phyloP scores from a whole-genome alignment of 805 yeast genomes.

The Cyberlindnera nakhonratchasimensis region DNA sequence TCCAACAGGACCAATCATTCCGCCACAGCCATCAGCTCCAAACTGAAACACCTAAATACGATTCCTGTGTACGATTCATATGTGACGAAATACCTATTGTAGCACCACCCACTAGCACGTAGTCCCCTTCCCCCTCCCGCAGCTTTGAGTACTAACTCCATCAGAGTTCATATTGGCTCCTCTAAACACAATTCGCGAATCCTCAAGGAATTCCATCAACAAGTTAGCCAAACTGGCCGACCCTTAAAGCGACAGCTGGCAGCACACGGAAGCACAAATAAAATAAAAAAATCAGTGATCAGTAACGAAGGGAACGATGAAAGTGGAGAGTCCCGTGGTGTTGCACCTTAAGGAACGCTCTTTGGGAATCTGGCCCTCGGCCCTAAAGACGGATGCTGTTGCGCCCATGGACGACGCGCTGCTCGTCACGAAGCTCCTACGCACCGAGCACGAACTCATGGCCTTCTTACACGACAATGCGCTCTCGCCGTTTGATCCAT shows the following conservation, averaged over 20 bases:
- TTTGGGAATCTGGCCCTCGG: conserved; percentile 1
- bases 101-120: too few species aligned
- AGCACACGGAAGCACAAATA: too few species aligned
- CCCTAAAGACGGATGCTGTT: too few species aligned
- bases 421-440: background rate
- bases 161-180: too few species aligned
- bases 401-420: background rate
- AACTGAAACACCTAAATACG: background rate
- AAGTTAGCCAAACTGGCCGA: too few species aligned
- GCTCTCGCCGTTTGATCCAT: background rate
- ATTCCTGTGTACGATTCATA: too few species aligned
- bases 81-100: too few species aligned
- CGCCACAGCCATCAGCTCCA: conserved; percentile 10
- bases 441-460: background rate
- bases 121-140: too few species aligned
- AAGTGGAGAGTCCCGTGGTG: background rate
- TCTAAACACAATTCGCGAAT: background rate
- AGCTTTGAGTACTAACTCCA: too few species aligned
- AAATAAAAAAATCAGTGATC: too few species aligned
- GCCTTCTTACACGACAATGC: background rate
- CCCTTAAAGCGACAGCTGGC: too few species aligned
- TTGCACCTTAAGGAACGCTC: background rate
- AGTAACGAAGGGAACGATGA: too few species aligned
- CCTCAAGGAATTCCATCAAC: background rate
- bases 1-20: conserved; percentile 13